phyloP scores from a whole-genome alignment of 257 asterid genomes.

The Solanum chmielewskii region DNA sequence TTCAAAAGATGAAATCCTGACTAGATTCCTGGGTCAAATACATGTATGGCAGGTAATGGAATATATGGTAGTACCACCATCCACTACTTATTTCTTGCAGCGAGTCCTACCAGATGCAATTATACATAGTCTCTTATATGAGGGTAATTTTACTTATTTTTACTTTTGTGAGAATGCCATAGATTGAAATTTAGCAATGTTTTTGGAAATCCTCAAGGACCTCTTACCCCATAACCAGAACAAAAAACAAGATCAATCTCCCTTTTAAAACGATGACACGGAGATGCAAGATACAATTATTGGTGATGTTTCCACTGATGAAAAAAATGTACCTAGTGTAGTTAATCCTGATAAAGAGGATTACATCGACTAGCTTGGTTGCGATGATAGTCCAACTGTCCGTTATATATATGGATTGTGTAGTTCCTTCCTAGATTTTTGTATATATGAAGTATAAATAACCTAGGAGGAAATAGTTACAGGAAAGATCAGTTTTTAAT shows the following conservation, averaged over 20 bases:
- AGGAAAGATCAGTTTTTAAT: not conserved
- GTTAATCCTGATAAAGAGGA: not conserved
- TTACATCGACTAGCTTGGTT: not conserved
- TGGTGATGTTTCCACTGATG: conserved; percentile 7
- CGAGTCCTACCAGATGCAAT: conserved; percentile 78
- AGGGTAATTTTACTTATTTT: conserved; percentile 80
- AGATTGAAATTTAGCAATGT: conserved; percentile 49
- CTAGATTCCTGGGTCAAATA: conserved; percentile 77
- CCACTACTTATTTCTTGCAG: conserved; percentile 61
- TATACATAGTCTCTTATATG: conserved; percentile 74
- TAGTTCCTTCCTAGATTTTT: not conserved
- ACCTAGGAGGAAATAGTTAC: not conserved
- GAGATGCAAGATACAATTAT: conserved; percentile 13
- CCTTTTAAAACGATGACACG: conserved; percentile 7
- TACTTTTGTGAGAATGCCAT: conserved; percentile 84
- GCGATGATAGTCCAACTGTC: not conserved
- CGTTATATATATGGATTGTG: not conserved
- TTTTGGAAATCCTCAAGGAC: conserved; percentile 74
- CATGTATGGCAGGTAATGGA: conserved; percentile 95
- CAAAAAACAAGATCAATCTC: conserved; percentile 4
- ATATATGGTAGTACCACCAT: conserved; percentile 66
- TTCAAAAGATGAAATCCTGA: conserved; percentile 36
- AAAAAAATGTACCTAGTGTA: conserved; percentile 5
- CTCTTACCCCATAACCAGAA: conserved; percentile 16
- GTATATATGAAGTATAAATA: not conserved